Conservation (phyloP, 2,329 filamentous ascomycete genomes). For the Stenocarpella maydis region DNA sequence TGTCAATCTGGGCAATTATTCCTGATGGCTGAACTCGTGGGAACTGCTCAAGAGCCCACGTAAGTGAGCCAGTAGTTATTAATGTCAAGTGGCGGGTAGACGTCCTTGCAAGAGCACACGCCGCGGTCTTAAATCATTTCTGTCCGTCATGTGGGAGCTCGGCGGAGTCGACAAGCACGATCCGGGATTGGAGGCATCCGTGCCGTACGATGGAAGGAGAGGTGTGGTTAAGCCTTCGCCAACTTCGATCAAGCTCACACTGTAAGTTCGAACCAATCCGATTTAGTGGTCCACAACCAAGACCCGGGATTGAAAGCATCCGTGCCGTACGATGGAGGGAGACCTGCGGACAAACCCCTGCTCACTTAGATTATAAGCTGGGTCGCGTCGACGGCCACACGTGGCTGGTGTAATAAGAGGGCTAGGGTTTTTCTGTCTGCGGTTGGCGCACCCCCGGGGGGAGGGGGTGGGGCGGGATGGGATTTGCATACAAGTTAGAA, state of each 20-base stretch:
- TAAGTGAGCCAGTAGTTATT: too few relatives aligned
- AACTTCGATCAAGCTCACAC: background rate
- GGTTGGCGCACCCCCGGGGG: too few relatives aligned
- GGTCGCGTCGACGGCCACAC: too few relatives aligned
- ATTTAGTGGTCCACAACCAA: background rate
- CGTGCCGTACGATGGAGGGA: slow-evolving; percentile 14
- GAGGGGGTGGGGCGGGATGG: too few relatives aligned
- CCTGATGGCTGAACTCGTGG: background rate
- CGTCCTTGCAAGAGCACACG: background rate
- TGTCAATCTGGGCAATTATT: background rate
- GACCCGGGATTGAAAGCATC: slow-evolving; percentile 5
- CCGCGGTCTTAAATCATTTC: background rate
- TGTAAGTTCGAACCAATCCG: too few relatives aligned
- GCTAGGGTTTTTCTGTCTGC: too few relatives aligned
- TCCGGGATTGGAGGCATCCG: slow-evolving; percentile 9
- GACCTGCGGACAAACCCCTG: too few relatives aligned
- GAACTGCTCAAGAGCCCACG: background rate
- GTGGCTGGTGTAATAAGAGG: too few relatives aligned
- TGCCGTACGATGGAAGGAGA: slow-evolving; percentile 12
- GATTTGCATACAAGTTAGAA: too few relatives aligned
- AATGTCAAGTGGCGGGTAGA: too few relatives aligned
- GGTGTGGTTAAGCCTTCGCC: background rate
- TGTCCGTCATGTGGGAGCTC: background rate
- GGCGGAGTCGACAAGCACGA: background rate
- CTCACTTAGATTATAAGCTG: too few relatives aligned